Conservation (phyloP, 106 monocot species). For the Dendrobium catenatum region DNA sequence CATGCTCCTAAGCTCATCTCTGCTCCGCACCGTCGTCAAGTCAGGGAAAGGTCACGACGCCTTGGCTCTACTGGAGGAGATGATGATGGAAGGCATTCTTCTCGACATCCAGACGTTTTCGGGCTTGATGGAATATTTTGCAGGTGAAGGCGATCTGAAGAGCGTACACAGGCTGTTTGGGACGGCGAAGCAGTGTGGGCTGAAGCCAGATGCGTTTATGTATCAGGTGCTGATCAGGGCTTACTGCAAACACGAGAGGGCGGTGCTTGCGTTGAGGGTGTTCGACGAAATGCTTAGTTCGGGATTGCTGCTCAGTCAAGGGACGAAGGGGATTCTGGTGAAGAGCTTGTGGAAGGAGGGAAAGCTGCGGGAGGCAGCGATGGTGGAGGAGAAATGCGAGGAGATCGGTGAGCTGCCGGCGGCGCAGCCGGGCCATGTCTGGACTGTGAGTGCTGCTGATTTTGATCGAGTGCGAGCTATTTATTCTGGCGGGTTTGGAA, state of each 20-base stretch:
- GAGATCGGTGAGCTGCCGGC: constrained; percentile 37
- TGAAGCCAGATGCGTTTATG: constrained; percentile 61
- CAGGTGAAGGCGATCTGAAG: constrained; percentile 54
- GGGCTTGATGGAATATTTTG: constrained; percentile 73
- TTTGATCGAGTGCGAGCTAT: constrained; percentile 43
- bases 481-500: constrained; percentile 38
- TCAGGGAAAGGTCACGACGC: constrained; percentile 43
- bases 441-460: constrained; percentile 71
- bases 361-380: constrained; percentile 70
- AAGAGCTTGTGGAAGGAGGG: constrained; percentile 93
- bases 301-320: constrained; percentile 27
- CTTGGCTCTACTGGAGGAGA: constrained; percentile 60
- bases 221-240: constrained; percentile 50
- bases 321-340: constrained; percentile 55
- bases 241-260: constrained; percentile 54
- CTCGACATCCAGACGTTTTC: constrained; percentile 73
- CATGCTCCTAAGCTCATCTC: constrained; percentile 41
- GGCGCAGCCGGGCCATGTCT: constrained; percentile 60
- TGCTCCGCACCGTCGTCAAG: constrained; percentile 62
- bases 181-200: constrained; percentile 50
- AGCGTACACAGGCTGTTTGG: constrained; percentile 60
- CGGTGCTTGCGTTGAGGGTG: constrained; percentile 60
- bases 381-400: constrained; percentile 73
- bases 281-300: constrained; percentile 74
- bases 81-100: constrained; percentile 33